Evolutionary conservation across 2,329 filamentous ascomycete species (phyloP), one percentile per base, ranked within the genome.

Genomic region (Fusarium haematococcum): DNA sequence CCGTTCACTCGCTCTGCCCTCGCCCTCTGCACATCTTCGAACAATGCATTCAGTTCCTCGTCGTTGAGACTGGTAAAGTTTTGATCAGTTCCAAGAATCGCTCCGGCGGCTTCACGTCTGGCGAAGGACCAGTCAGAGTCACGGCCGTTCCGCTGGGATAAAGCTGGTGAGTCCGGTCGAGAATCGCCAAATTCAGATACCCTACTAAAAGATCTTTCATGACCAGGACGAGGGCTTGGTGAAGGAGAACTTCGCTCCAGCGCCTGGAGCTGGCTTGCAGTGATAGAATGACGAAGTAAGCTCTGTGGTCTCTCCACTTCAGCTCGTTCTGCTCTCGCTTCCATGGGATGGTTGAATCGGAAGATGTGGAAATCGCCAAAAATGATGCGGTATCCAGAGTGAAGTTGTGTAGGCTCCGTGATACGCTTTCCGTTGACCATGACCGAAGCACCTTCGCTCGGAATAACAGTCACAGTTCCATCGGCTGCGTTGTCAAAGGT

Each of bases 361-460:
- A 99, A 98, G 70, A 99, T 99, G 82, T 99, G 97, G 78, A 99
- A 99, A 83, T 99, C 97, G 45, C 97, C 97, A 11, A 99, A 87
- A 72, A 99, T 99, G 63, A 99, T 94, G 71, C 97, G 93, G 81
- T 95, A 98, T 7, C 97, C 97, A 78, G 95, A 98, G 80, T 95
- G 93, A 50, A 99, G 87, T 74, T 95, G 91, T 75, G 93, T 95
- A 1, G 95, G 92, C 79, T 95, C 95, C 63, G 95, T 91, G 63
- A 98, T 94, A 20, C 95, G 93, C 74, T 96, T 90, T 67, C 97
- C 97, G 79, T 99, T 99, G 62, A 99, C 95, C 97, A 99, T 99
- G 67, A 99, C 94, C 13, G 95, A 95, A 1, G 97, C 97, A n/a
- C 94, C 95, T 77, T 97, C 95, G 70, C 90, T 92, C 0, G 97